Evolutionary conservation across 306 rosid genomes (phyloP).

Genomic region (Medicago ruthenica): DNA sequence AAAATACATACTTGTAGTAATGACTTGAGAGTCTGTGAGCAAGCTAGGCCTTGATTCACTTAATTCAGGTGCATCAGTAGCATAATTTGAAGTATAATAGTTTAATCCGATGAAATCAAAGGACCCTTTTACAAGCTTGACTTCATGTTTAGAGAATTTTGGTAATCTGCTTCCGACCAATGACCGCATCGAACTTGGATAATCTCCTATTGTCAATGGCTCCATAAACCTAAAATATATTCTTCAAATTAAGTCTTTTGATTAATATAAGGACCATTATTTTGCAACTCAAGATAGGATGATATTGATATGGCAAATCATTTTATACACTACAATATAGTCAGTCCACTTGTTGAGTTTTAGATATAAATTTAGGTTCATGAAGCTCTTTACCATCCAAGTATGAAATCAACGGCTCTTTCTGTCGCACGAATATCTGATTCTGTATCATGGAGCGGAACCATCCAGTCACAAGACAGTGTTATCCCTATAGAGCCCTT

Average conservation of each 20-base stretch:
- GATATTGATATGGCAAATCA: too few species aligned
- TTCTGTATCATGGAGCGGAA: conserved; percentile 45
- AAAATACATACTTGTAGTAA: conserved; percentile 7
- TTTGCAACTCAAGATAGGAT: too few species aligned
- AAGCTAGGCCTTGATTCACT: conserved; percentile 33
- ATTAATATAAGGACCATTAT: too few species aligned
- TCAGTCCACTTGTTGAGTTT: too few species aligned
- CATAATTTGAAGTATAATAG: conserved; percentile 40
- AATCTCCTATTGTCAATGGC: conserved; percentile 39
- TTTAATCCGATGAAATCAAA: conserved; percentile 47
- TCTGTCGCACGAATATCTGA: conserved; percentile 42
- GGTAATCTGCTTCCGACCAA: conserved; percentile 39
- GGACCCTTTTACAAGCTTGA: conserved; percentile 36
- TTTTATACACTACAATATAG: too few species aligned
- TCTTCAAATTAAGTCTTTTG: neutral
- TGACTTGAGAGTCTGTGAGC: conserved; percentile 42
- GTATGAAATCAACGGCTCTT: conserved; percentile 57
- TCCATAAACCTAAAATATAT: conserved; percentile 39
- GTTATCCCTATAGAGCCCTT: conserved; percentile 62
- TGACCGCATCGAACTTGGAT: conserved; percentile 41
- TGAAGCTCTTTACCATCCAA: conserved; percentile 25
- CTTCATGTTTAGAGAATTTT: conserved; percentile 32
- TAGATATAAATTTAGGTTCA: neutral
- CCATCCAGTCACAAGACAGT: conserved; percentile 46
- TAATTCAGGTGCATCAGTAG: conserved; percentile 37